Evolutionary conservation across 305 asterid species (phyloP).

Genomic region (Fraxinus sp.): DNA sequence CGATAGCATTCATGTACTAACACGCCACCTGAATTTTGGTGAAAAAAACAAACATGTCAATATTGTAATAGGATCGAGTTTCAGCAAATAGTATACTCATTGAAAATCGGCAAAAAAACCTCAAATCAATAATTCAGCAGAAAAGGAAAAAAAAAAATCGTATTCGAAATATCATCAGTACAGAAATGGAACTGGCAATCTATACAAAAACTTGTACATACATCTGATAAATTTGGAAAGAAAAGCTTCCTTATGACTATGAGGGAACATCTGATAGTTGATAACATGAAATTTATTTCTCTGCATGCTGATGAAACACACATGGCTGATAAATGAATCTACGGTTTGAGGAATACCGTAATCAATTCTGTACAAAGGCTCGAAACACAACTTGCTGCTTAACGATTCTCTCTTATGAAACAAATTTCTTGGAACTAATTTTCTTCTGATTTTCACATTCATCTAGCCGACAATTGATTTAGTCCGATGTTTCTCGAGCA

Average conservation of each 20-base stretch:
- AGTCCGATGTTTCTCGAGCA: conserved; percentile 37
- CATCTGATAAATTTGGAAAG: background rate
- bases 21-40: background rate
- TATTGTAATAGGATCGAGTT: background rate
- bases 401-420: background rate
- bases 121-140: background rate
- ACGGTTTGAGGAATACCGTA: background rate
- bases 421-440: background rate
- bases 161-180: background rate
- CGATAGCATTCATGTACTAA: background rate
- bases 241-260: background rate
- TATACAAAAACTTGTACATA: background rate
- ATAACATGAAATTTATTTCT: background rate
- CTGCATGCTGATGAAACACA: background rate
- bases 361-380: background rate
- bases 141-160: background rate
- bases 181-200: background rate
- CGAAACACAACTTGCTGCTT: conserved; percentile 11
- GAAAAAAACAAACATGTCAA: background rate
- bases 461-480: background rate
- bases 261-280: background rate
- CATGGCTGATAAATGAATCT: background rate
- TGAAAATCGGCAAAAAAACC: background rate
- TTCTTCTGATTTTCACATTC: conserved; percentile 20
- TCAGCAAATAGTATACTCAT: background rate